Base-by-base conservation (phyloP, 1,139 yeast genomes). In the Candida tetrigidarum region DNA sequence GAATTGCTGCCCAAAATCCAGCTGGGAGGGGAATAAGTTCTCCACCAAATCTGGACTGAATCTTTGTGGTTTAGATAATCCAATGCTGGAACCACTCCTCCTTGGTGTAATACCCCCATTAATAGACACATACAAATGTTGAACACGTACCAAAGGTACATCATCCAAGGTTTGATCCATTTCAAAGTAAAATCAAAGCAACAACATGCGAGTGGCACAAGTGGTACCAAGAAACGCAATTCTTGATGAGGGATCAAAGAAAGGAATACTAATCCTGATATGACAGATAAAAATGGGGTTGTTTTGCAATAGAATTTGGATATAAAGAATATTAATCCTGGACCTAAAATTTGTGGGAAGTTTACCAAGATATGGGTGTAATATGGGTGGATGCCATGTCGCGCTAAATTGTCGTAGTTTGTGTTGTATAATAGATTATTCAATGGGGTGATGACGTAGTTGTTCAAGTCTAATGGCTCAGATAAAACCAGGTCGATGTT, bases 191-290 rank as follows among this genome's bases (percentile, higher is more conserved):
- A 62, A 56, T 82, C 84, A 50, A 85, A 75, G 50, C 89, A 80
- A 44, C 84, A 76, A 54, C 87, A 80, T 5, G 84, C 62, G 5
- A 92, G 66, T 0, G 98, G 97, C 1, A 87, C 68, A 16, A 85
- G 58, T 0, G 99, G 99, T 0, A 84, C 57, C 39, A 95, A 66
- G 61, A 95, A 95, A 38, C 99, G 71, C 22, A 89, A 72, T 60
- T 95, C 99, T 62, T 95, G 99, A 60, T 95, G 99, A 8, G 96
- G 96, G 11, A 90, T 75, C 0, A 81, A 4, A 0, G 97, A 89
- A 22, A 93, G 71, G 4, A 81, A 47, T 0, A 69, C 4, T 1
- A 89, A 30, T 0, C 92, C 96, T 11, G 96, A 81, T 1, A 78
- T 48, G 0, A 85, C 72, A 0, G 92, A 66, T 36, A 85, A 66